phyloP scores from a whole-genome alignment of 768 basidiomycete species.

The Lentinula edodes region DNA sequence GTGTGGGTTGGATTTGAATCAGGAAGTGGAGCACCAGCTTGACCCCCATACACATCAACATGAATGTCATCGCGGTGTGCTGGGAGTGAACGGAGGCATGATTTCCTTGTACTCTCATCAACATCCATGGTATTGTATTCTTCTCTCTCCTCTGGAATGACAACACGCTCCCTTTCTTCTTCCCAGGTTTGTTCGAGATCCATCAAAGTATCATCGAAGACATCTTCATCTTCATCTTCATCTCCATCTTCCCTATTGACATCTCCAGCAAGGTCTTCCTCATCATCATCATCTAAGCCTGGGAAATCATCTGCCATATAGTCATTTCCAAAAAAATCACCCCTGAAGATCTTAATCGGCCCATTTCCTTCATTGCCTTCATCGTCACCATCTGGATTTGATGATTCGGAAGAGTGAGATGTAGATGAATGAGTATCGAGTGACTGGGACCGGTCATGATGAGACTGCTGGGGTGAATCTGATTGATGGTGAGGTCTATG shows the following conservation, averaged over 20 bases:
- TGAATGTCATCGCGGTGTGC: not conserved
- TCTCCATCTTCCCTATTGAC: not conserved
- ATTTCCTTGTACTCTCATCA: too few relatives aligned
- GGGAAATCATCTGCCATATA: slow-evolving; percentile 1
- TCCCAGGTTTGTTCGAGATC: not conserved
- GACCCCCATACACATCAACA: not conserved
- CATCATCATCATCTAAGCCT: not conserved
- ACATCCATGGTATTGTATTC: not conserved
- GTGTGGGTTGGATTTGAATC: not conserved
- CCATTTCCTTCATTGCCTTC: too few relatives aligned
- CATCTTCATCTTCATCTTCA: too few relatives aligned
- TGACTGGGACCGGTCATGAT: too few relatives aligned
- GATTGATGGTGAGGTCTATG: too few relatives aligned
- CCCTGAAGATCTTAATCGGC: too few relatives aligned
- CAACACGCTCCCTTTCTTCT: not conserved
- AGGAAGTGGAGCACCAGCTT: not conserved
- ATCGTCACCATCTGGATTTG: too few relatives aligned
- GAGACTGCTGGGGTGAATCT: too few relatives aligned
- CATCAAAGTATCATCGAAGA: not conserved
- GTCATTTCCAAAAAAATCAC: slow-evolving; percentile 8
- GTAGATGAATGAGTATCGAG: too few relatives aligned
- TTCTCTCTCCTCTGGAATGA: not conserved
- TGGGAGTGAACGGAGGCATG: too few relatives aligned
- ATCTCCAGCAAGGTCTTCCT: not conserved
- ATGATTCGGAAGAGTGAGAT: too few relatives aligned